Conservation (phyloP, 2,329 filamentous ascomycete genomes). For the Myriosclerotinia scirpicola region DNA sequence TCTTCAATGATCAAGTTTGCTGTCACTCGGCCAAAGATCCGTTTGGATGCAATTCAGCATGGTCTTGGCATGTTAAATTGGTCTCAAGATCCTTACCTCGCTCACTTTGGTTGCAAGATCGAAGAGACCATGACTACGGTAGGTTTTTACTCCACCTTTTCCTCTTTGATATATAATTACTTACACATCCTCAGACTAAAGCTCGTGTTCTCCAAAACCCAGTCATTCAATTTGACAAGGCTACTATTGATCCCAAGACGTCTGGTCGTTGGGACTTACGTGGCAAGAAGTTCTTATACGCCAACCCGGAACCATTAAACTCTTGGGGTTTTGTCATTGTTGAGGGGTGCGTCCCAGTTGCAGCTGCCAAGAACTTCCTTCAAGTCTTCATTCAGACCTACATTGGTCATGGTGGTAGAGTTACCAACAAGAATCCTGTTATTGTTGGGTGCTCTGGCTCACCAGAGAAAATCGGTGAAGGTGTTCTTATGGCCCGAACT, state of each 20-base stretch:
- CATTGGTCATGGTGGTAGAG: constrained; percentile 58
- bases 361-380: constrained; percentile 53
- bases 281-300: constrained; percentile 70
- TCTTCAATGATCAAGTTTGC: constrained; percentile 90
- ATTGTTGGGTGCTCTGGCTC: constrained; percentile 35
- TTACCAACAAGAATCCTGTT: constrained; percentile 50
- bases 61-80: constrained; percentile 69
- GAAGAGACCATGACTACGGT: constrained; percentile 59
- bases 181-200: constrained; percentile 49
- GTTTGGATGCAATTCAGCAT: constrained; percentile 66
- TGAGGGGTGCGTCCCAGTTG: constrained; percentile 51
- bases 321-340: constrained; percentile 76
- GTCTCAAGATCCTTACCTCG: constrained; percentile 66
- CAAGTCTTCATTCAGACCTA: constrained; percentile 63
- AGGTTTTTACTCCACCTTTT: constrained; percentile 14
- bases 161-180: constrained; percentile 3
- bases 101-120: constrained; percentile 72
- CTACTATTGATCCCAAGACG: constrained; percentile 58
- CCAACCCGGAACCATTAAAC: constrained; percentile 62
- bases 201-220: constrained; percentile 73
- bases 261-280: constrained; percentile 85
- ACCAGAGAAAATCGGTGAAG: constrained; percentile 25
- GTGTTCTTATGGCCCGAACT: constrained; percentile 26
- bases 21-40: constrained; percentile 70
- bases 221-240: constrained; percentile 59